Conservation (phyloP, 2,329 filamentous ascomycete genomes). For the Claviceps paspali region DNA sequence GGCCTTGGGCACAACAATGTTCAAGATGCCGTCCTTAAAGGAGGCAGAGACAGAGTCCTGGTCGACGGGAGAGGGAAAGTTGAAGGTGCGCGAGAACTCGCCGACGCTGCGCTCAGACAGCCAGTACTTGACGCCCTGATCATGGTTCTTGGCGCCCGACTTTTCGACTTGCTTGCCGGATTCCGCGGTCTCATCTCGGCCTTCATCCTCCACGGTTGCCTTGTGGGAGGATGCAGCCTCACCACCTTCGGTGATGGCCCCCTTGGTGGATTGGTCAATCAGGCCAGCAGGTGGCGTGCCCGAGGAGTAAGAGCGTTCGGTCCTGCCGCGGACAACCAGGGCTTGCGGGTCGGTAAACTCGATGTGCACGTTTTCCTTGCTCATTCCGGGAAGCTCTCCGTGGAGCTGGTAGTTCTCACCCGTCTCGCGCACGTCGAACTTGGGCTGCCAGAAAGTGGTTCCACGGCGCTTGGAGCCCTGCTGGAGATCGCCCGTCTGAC, state of each 20-base stretch:
- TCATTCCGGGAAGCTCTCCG: constrained; percentile 59
- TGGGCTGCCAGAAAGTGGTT: constrained; percentile 43
- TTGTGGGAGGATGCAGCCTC: constrained; percentile 24
- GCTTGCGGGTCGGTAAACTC: constrained; percentile 62
- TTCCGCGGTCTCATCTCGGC: constrained; percentile 9
- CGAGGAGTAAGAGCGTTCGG: constrained; percentile 41
- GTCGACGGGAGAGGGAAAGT: constrained; percentile 46
- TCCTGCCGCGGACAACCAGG: constrained; percentile 48
- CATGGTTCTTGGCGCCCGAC: constrained; percentile 16
- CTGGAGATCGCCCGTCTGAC: constrained; percentile 11
- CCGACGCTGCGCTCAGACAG: constrained; percentile 45
- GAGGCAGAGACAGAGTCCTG: constrained; percentile 41
- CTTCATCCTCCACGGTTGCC: constrained; percentile 45
- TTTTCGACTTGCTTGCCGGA: constrained; percentile 8
- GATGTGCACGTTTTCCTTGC: constrained; percentile 55
- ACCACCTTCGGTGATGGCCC: constrained; percentile 21
- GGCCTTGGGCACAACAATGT: constrained; percentile 36
- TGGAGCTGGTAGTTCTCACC: constrained; percentile 53
- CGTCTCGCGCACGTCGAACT: constrained; percentile 58
- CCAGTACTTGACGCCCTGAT: constrained; percentile 45
- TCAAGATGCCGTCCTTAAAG: constrained; percentile 48
- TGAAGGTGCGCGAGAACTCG: constrained; percentile 49
- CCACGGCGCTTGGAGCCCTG: constrained; percentile 6
- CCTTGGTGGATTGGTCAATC: constrained; percentile 23
- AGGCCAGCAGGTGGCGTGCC: constrained; percentile 29